A percentile compares a stretch with the other conserved stretches of the same genome.
These are phyloP conservation scores for Cydonia oblonga DNA, from an alignment of 331 rosid genomes.

Conservation along the genomic window DNA sequence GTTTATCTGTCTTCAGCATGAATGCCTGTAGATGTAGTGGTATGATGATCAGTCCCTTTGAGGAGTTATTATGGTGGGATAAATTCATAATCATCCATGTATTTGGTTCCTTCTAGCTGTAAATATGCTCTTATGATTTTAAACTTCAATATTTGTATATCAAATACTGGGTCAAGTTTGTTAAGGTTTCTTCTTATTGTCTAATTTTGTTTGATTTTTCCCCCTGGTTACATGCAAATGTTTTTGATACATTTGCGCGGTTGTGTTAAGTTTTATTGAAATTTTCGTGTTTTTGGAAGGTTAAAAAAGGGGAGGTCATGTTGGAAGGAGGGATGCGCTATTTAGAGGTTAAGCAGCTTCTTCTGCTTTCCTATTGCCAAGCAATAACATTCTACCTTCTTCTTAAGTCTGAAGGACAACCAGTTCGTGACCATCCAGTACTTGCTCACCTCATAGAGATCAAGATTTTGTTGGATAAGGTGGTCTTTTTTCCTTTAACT, in stretches of 20 bases:
- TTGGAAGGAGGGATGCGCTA: constrained; percentile 58
- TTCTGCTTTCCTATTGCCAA: constrained; percentile 71
- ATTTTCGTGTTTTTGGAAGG: constrained; percentile 40
- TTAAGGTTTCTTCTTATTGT: background rate
- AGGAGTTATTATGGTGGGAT: background rate
- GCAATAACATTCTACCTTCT: constrained; percentile 83
- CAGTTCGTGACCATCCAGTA: constrained; percentile 77
- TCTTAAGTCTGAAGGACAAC: constrained; percentile 85
- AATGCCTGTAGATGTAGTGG: background rate
- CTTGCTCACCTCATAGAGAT: constrained; percentile 68
- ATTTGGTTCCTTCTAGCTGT: background rate
- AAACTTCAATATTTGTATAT: background rate
- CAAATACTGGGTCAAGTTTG: background rate
- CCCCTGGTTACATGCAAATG: background rate
- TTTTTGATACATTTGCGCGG: background rate
- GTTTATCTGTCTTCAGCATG: background rate
- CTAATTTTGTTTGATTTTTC: background rate
- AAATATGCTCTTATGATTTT: background rate
- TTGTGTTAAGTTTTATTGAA: background rate
- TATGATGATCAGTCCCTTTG: background rate
- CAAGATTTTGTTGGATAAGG: constrained; percentile 68
- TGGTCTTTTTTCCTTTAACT: constrained; percentile 11
- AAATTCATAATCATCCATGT: background rate
- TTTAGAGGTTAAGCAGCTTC: constrained; percentile 62
- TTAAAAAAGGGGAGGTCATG: constrained; percentile 34